A percentile compares a stretch with the other conserved stretches of the same genome.
Conservation (phyloP, 306 rosid genomes). For the Fragaria vesca region DNA sequence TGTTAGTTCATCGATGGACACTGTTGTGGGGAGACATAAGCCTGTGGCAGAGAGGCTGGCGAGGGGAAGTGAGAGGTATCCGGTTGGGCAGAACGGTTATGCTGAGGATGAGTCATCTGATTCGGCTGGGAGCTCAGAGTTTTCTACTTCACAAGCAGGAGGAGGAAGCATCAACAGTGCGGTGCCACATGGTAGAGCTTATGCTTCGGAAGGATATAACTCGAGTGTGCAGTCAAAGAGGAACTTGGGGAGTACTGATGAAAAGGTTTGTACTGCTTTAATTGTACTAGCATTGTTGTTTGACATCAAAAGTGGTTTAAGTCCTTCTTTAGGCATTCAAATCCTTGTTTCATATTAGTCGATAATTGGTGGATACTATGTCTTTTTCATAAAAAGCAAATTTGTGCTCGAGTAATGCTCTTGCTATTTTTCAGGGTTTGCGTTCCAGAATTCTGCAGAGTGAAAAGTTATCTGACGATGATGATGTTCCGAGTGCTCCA, state of each 20-base stretch:
- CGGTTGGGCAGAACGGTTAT: conserved; percentile 51
- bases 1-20: conserved; percentile 91
- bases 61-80: conserved; percentile 38
- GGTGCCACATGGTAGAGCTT: conserved; percentile 45
- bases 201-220: conserved; percentile 72
- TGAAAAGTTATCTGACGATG: conserved; percentile 65
- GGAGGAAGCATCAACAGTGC: conserved; percentile 70
- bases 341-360: neutral
- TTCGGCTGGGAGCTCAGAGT: conserved; percentile 88
- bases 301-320: neutral
- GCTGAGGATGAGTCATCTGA: conserved; percentile 85
- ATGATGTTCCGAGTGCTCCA: conserved; percentile 89
- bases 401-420: neutral
- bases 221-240: conserved; percentile 67
- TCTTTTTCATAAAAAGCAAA: neutral
- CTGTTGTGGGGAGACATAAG: conserved; percentile 49
- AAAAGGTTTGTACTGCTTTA: conserved; percentile 49
- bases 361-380: neutral
- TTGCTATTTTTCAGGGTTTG: conserved; percentile 39
- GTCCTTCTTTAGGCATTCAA: neutral
- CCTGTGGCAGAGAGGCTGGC: conserved; percentile 32
- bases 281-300: conserved; percentile 15
- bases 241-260: conserved; percentile 46
- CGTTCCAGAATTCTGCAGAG: conserved; percentile 36
- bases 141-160: conserved; percentile 78